Percentiles rank a stretch among this genome's conserved stretches.
phyloP scores from a whole-genome alignment of 2,329 filamentous ascomycete species.

The Cladorrhinum sp. region DNA sequence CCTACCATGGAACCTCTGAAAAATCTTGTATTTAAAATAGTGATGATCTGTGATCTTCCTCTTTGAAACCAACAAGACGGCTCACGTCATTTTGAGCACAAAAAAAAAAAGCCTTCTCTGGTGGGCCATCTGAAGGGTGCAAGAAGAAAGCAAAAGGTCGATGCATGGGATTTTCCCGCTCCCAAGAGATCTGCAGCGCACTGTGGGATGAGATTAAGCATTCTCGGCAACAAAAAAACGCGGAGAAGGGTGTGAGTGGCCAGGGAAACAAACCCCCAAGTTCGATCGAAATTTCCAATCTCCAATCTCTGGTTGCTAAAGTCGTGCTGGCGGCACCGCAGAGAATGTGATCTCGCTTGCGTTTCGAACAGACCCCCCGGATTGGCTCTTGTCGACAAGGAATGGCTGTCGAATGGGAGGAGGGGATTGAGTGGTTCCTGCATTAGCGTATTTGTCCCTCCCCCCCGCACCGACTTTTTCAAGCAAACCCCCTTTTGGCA shows the following conservation, averaged over 20 bases:
- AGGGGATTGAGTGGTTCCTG: constrained; percentile 9
- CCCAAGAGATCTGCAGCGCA: constrained; percentile 7
- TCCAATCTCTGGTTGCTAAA: neutral
- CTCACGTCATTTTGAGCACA: neutral
- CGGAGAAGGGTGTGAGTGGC: neutral
- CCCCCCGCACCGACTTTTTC: neutral
- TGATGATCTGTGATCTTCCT: neutral
- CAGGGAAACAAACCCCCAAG: neutral
- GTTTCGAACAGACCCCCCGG: constrained; percentile 19
- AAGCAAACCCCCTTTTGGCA: neutral
- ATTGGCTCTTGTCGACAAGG: constrained; percentile 1
- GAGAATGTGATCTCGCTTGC: constrained; percentile 22
- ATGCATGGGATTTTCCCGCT: constrained; percentile 7
- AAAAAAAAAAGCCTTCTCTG: neutral
- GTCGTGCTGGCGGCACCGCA: neutral
- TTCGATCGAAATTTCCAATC: neutral
- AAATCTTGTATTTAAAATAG: neutral
- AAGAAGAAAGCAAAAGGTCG: constrained; percentile 4
- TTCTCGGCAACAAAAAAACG: constrained; percentile 9
- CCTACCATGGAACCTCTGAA: no score
- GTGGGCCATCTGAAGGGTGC: neutral
- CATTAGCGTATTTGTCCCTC: constrained; percentile 5
- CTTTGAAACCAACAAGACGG: neutral
- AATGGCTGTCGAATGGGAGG: constrained; percentile 11
- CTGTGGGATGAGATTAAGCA: constrained; percentile 7